Percentiles rank a stretch among this genome's conserved stretches.
Evolutionary conservation across 495 filamentous ascomycete species (phyloP).

Genomic region (Penicillium flavigenum): DNA sequence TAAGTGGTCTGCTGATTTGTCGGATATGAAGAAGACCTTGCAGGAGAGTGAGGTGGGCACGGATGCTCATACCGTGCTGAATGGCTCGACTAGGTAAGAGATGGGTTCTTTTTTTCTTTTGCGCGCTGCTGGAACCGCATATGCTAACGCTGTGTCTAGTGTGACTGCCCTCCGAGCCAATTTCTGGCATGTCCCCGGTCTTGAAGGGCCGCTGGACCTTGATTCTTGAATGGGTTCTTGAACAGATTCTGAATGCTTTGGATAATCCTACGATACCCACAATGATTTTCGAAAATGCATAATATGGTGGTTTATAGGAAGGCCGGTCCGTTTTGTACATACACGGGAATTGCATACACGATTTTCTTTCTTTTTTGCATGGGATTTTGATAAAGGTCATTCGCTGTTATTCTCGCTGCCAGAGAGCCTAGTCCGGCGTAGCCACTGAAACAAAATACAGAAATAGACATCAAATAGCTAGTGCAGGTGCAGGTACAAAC

Average conservation of each 20-base stretch:
- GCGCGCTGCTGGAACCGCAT: background rate
- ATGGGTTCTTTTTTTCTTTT: background rate
- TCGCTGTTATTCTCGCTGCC: constrained; percentile 8
- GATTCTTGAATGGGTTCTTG: constrained; percentile 9
- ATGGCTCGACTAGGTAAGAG: constrained; percentile 56
- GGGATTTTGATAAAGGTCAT: background rate
- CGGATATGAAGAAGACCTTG: constrained; percentile 49
- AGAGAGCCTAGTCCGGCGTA: background rate
- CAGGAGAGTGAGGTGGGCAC: constrained; percentile 66
- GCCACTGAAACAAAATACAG: background rate
- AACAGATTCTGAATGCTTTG: background rate
- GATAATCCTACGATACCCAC: constrained; percentile 10
- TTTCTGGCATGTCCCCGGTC: constrained; percentile 76
- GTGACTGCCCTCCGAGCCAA: constrained; percentile 89
- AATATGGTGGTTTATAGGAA: constrained; percentile 1
- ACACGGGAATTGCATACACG: constrained; percentile 6
- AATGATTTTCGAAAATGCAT: constrained; percentile 14
- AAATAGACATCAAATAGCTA: constrained; percentile 4
- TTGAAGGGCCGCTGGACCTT: constrained; percentile 70
- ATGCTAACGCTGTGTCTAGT: constrained; percentile 44
- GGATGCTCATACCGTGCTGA: constrained; percentile 89
- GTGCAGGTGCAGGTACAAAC: background rate
- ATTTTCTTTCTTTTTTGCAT: background rate
- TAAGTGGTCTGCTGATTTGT: constrained; percentile 45
- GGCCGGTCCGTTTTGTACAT: constrained; percentile 6